Evolutionary conservation across 2,329 filamentous ascomycete species (phyloP).

Genomic region (Pestalotiopsis sp.): DNA sequence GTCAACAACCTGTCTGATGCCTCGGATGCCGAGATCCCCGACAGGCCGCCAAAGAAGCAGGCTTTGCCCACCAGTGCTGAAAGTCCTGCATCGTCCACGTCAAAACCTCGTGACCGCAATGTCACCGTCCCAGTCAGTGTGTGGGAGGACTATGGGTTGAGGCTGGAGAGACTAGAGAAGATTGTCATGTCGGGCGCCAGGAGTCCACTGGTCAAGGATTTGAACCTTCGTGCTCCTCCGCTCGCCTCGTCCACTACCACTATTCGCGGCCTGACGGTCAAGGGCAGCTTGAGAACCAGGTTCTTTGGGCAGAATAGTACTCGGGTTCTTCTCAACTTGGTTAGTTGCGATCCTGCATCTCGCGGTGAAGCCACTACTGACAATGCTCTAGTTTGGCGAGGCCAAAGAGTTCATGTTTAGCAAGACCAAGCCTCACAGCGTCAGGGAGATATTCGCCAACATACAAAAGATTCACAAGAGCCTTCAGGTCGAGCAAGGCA

Average conservation of each 20-base stretch:
- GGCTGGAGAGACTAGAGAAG: constrained; percentile 58
- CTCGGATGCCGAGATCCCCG: constrained; percentile 39
- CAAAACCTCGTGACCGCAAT: constrained; percentile 29
- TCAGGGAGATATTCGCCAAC: constrained; percentile 45
- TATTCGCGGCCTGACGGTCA: constrained; percentile 53
- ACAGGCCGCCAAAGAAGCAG: constrained; percentile 27
- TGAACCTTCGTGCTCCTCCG: constrained; percentile 24
- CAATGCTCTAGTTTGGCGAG: constrained; percentile 50
- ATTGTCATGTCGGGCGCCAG: constrained; percentile 45
- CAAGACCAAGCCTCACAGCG: constrained; percentile 40
- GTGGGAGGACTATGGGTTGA: constrained; percentile 51
- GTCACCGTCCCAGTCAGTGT: constrained; percentile 26
- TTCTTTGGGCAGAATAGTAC: constrained; percentile 57
- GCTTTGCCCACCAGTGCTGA: constrained; percentile 17
- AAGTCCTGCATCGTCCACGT: constrained; percentile 9
- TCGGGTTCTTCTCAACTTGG: constrained; percentile 56
- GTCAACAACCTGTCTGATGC: constrained; percentile 49
- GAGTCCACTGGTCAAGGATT: constrained; percentile 23
- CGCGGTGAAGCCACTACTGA: constrained; percentile 11
- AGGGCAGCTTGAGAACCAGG: constrained; percentile 49
- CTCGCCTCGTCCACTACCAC: constrained; percentile 43
- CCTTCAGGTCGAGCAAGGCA: constrained; percentile 49
- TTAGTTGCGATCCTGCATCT: constrained; percentile 30
- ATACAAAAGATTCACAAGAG: constrained; percentile 50
- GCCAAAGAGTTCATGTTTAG: constrained; percentile 53